These are phyloP conservation scores for Aspergillus bertholletiae DNA, from an alignment of 495 filamentous ascomycete genomes.

Conservation along the genomic window DNA sequence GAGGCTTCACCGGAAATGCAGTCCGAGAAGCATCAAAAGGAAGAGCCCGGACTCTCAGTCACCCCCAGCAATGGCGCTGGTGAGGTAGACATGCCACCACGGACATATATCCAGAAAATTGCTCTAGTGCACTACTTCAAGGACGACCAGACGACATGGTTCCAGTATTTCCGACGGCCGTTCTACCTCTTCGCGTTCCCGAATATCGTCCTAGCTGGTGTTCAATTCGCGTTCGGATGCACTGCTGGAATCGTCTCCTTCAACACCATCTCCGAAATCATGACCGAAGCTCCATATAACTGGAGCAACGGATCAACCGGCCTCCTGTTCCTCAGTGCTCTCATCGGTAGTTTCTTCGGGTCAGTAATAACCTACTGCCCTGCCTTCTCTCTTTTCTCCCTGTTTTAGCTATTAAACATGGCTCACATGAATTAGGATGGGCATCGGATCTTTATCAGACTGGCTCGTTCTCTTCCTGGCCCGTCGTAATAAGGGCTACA, in stretches of 20 bases:
- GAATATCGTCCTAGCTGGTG: conserved; percentile 29
- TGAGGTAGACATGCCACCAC: conserved; percentile 16
- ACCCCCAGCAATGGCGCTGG: conserved; percentile 8
- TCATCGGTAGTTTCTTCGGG: conserved; percentile 30
- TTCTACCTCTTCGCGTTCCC: conserved; percentile 34
- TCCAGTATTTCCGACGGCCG: conserved; percentile 33
- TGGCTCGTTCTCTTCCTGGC: conserved; percentile 26
- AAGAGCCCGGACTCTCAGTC: conserved; percentile 9
- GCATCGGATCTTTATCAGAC: conserved; percentile 27
- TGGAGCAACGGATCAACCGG: conserved; percentile 27
- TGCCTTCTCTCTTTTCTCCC: no score
- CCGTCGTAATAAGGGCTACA: conserved; percentile 29
- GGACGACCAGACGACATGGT: conserved; percentile 29
- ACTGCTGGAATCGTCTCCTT: conserved; percentile 33
- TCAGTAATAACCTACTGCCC: conserved; percentile 2
- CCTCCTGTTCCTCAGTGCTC: conserved; percentile 24
- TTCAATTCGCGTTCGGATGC: conserved; percentile 31
- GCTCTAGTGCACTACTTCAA: conserved; percentile 21
- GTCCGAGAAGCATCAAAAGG: conserved; percentile 6
- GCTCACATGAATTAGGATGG: conserved; percentile 18
- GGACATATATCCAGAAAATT: conserved; percentile 21
- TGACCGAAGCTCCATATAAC: conserved; percentile 31
- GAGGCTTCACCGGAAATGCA: neutral
- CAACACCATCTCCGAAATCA: conserved; percentile 34
- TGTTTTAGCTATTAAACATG: neutral